Base-by-base conservation (phyloP, 2,329 filamentous ascomycete species). In the Acephala macrosclerotiorum region DNA sequence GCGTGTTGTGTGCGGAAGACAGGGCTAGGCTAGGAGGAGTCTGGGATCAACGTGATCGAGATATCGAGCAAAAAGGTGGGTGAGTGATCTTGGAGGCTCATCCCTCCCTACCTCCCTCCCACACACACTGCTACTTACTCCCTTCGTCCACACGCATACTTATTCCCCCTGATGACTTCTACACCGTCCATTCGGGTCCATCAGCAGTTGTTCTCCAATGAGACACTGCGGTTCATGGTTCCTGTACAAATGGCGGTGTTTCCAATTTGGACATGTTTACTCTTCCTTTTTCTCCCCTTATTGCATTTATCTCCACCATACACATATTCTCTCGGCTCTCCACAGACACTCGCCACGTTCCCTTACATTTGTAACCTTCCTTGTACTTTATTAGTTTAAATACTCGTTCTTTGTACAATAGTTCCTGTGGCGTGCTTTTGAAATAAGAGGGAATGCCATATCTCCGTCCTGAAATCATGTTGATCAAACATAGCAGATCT, bases 401-500 rank as follows among this genome's bases (percentile, higher is more conserved):
- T 20, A 38, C 53, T 58, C 61, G 53, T 61, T 61, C 40, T 51
- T 51, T 55, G 49, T 33, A 33, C 29, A 33, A 33, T 9, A 33
- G 29, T 33, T 33, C 29, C 29, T 9, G 29, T 33, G 29, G 29
- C 25, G 29, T 62, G 40, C 53, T 58, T 18, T 35, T 58, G 33
- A 20, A 57, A 25, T 12, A 59, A 22, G 45, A 49, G 57, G 35
- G 69, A 42, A 71, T 71, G 68, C 65, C 68, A 67, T 69, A 68
- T 60, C 62, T 70, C 38, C 70, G 68, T 47, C 69, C 65, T 33
- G 69, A 71, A 71, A 64, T 73, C 67, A 73, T 71, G 70, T 73
- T 74, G 68, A 74, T 74, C 67, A 74, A 73, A 61, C 68, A 72
- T 60, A 64, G 64, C 67, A 74, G 71, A 57, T 72, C 67, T 29